Evolutionary conservation across 805 yeast genomes (phyloP).

Genomic region (Zygotorulaspora sp.): DNA sequence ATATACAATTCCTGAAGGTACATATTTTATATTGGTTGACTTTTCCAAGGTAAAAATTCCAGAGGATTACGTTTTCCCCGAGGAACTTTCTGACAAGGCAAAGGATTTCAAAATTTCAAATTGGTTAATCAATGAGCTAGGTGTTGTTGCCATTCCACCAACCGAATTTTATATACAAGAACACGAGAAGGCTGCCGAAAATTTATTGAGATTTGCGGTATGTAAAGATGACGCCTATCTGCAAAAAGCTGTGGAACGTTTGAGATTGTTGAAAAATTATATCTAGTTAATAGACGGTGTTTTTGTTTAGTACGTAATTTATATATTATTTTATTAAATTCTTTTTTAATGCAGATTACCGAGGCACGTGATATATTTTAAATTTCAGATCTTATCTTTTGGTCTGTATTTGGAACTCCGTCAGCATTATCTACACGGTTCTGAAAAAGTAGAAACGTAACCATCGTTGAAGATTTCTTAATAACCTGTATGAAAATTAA

Average conservation of each 20-base stretch:
- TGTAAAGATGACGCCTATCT: conserved; percentile 86
- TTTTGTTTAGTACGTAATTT: not conserved
- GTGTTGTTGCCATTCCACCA: conserved; percentile 96
- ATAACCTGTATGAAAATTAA: not conserved
- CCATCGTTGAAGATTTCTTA: no score
- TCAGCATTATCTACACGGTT: not conserved
- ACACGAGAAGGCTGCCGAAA: conserved; percentile 72
- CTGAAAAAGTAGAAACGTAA: no score
- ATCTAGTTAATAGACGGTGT: no score
- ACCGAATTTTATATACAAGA: conserved; percentile 81
- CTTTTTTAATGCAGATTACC: not conserved
- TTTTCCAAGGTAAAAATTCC: conserved; percentile 81
- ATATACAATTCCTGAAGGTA: conserved; percentile 88
- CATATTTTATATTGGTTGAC: conserved; percentile 87
- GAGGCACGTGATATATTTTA: conserved; percentile 2
- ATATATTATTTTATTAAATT: not conserved
- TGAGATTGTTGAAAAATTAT: conserved; percentile 65
- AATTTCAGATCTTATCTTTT: no score
- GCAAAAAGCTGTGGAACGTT: conserved; percentile 74
- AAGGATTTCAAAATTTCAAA: conserved; percentile 84
- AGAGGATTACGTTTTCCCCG: conserved; percentile 63
- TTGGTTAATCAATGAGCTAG: conserved; percentile 89
- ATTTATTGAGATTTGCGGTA: conserved; percentile 87
- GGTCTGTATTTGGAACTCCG: not conserved
- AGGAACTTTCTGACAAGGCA: conserved; percentile 60